A percentile compares a stretch with the other conserved stretches of the same genome.
These are phyloP conservation scores for Penicillium riverlandense DNA, from an alignment of 495 filamentous ascomycete genomes.

Conservation along the genomic window DNA sequence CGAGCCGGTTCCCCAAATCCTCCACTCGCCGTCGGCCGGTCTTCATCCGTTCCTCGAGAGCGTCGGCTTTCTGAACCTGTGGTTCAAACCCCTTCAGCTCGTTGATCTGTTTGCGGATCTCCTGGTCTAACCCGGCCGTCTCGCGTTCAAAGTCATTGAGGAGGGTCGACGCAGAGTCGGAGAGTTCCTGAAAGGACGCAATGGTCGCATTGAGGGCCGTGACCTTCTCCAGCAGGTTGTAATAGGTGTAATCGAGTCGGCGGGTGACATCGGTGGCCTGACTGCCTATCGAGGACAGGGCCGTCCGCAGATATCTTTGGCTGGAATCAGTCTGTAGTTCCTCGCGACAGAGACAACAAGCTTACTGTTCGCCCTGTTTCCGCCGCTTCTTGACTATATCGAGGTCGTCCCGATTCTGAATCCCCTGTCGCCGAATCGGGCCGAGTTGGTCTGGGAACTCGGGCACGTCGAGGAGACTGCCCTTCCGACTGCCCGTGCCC, in stretches of 20 bases:
- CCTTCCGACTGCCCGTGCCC: slow-evolving; percentile 21
- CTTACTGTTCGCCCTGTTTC: slow-evolving; percentile 43
- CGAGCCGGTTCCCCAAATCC: slow-evolving; percentile 58
- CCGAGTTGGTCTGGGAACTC: slow-evolving; percentile 25
- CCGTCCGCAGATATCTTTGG: slow-evolving; percentile 28
- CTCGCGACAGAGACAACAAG: not conserved
- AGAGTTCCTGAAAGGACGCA: slow-evolving; percentile 60
- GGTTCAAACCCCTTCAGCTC: slow-evolving; percentile 61
- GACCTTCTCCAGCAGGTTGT: slow-evolving; percentile 73
- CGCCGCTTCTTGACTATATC: slow-evolving; percentile 30
- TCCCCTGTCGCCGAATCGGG: slow-evolving; percentile 23
- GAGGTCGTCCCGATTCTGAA: slow-evolving; percentile 35
- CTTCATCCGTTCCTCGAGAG: slow-evolving; percentile 58
- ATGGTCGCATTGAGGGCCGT: slow-evolving; percentile 62
- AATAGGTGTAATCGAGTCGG: slow-evolving; percentile 81
- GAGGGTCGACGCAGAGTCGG: slow-evolving; percentile 51
- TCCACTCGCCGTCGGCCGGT: slow-evolving; percentile 55
- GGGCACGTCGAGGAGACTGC: slow-evolving; percentile 23
- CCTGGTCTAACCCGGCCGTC: slow-evolving; percentile 49
- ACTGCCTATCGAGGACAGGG: slow-evolving; percentile 30
- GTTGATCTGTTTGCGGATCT: slow-evolving; percentile 59
- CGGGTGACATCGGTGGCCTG: slow-evolving; percentile 53
- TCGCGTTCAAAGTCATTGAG: slow-evolving; percentile 57
- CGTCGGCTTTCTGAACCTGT: slow-evolving; percentile 60
- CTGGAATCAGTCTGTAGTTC: not conserved